Conservation (phyloP, 331 rosid genomes). For the Dryas integrifolia region DNA sequence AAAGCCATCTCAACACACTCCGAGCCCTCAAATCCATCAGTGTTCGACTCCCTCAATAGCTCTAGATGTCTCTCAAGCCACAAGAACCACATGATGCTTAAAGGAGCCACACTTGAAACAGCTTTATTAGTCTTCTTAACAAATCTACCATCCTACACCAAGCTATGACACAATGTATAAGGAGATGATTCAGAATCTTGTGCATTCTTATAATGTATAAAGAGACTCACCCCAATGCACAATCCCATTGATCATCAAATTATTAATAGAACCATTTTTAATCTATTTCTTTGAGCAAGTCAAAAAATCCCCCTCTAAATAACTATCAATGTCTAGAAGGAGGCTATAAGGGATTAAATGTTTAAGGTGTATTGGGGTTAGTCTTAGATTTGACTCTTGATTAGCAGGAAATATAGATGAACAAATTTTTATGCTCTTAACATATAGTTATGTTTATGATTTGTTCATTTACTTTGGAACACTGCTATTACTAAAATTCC, state of each 20-base stretch:
- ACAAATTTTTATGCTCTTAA: background rate
- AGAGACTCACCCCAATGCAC: background rate
- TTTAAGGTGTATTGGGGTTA: background rate
- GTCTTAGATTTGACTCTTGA: background rate
- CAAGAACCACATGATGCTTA: conserved; percentile 5
- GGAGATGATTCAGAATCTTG: background rate
- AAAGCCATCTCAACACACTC: background rate
- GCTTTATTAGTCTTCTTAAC: conserved; percentile 3
- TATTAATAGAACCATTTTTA: background rate
- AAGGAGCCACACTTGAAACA: background rate
- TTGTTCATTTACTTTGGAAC: background rate
- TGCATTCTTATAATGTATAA: background rate
- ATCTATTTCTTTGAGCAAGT: background rate
- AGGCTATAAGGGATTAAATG: background rate
- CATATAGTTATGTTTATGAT: background rate
- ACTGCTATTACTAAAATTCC: background rate
- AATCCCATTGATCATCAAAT: background rate
- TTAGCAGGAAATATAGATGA: background rate
- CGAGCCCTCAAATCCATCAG: background rate
- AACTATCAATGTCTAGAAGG: background rate
- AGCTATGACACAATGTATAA: background rate
- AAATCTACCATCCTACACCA: background rate
- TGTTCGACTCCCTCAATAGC: background rate
- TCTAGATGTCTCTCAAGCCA: background rate
- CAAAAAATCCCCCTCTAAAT: background rate